A percentile compares a stretch with the other conserved stretches of the same genome.
These are phyloP conservation scores for Parmelia sp. DNA, from an alignment of 495 filamentous ascomycete genomes.

Conservation along the genomic window DNA sequence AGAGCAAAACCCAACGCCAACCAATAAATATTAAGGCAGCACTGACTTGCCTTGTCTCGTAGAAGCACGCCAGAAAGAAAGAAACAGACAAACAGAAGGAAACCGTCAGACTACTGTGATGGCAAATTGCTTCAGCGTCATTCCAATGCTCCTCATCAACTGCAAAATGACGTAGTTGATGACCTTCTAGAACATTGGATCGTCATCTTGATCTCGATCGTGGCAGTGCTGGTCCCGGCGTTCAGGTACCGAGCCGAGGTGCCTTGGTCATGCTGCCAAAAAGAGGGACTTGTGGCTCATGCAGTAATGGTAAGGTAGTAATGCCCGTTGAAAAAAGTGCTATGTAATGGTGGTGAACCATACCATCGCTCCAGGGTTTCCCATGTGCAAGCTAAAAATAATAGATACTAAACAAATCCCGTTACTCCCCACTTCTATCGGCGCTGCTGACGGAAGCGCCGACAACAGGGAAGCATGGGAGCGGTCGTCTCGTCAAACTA, in stretches of 20 bases:
- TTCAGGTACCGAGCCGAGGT: conserved; percentile 2
- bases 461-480: background rate
- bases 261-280: background rate
- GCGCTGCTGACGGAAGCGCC: background rate
- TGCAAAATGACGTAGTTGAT: background rate
- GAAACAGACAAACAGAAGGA: no score
- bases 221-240: background rate
- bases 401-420: background rate
- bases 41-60: no score
- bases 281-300: background rate
- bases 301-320: background rate
- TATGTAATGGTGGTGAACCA: background rate
- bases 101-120: no score
- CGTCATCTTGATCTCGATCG: background rate
- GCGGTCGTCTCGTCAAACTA: no score
- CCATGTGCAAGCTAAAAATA: no score
- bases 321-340: background rate
- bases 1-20: background rate
- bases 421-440: background rate
- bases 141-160: no score
- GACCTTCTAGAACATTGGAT: background rate
- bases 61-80: no score
- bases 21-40: no score
- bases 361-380: background rate
- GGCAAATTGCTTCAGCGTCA: no score